Evolutionary conservation across 176 grass and related monocot species (phyloP), one percentile per base, ranked within the genome.

Genomic region (Cenchrus purpureus): DNA sequence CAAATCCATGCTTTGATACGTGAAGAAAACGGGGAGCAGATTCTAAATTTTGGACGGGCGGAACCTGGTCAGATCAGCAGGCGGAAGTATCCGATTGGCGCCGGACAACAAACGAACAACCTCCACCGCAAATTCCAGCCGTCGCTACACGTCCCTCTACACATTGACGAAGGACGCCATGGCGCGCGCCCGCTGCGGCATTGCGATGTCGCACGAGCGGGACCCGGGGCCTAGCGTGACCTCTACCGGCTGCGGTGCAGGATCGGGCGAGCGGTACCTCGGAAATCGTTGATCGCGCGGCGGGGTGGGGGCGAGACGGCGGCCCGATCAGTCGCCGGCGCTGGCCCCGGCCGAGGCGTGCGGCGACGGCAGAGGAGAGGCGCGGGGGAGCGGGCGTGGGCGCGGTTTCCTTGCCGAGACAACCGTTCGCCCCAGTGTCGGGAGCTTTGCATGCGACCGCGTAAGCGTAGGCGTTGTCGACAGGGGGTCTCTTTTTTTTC

Each of bases 391-490:
- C 19, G 34, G 64, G 17, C 29, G 49, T 2, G 11, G 78, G 65
- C 66, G 79, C 79, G 79, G 32, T 16, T 82, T 82, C 66, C 51
- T 45, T 71, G 79, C 79, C 79, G 79, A 59, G 69, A 71, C 66
- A 70, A 34, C 51, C 79, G 66, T 71, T 82, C 66, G 66, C 51
- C 65, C 25, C 48, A 15, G 48, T 45, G 45, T 14, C 45, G 44
- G 10, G n/a, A 17, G 52, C 52, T 37, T 37, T 57, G 73, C 52
- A 76, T 76, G 71, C 49, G 71, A 25, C 71, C 48, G 71, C 49
- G 71, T 54, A 53, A 25, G 25, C 50, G 71, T 54, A 53, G 49
- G 25, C 50, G 71, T 53, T 53, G 48, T 48, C 48, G n/a, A 52
- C 28, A 5, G 3, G 11, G 61, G 56, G 7, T 1, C 3, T 20